These are phyloP conservation scores for Entonaema liquescens DNA, from an alignment of 495 filamentous ascomycete species.

Conservation along the genomic window DNA sequence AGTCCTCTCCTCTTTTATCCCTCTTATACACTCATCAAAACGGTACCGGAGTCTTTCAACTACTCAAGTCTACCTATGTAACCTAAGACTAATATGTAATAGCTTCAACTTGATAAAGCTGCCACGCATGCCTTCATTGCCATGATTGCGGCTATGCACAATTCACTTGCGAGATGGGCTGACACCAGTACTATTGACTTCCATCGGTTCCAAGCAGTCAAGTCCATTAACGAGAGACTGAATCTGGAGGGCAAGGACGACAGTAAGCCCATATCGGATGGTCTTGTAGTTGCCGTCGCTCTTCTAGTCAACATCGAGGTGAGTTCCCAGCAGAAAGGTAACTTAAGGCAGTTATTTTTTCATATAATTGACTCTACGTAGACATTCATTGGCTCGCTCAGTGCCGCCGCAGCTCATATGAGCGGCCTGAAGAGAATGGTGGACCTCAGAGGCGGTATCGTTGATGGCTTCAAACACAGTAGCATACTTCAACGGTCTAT, in stretches of 20 bases:
- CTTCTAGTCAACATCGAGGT: slow-evolving; percentile 46
- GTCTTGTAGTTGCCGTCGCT: slow-evolving; percentile 44
- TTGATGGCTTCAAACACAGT: slow-evolving; percentile 44
- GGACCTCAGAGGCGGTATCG: slow-evolving; percentile 42
- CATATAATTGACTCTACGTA: slow-evolving; percentile 11
- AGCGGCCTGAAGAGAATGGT: slow-evolving; percentile 45
- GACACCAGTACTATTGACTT: slow-evolving; percentile 47
- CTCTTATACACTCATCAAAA: too few species aligned
- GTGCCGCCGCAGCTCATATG: slow-evolving; percentile 44
- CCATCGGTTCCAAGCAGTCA: slow-evolving; percentile 45
- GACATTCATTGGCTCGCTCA: slow-evolving; percentile 43
- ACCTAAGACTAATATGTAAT: slow-evolving; percentile 1
- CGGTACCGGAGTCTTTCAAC: too few species aligned
- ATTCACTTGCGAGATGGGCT: slow-evolving; percentile 43
- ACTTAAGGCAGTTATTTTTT: not conserved
- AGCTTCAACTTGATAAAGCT: slow-evolving; percentile 46
- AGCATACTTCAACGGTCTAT: slow-evolving; percentile 44
- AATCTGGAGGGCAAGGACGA: slow-evolving; percentile 44
- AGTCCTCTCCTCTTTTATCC: too few species aligned
- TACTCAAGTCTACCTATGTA: too few species aligned
- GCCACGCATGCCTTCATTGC: slow-evolving; percentile 47
- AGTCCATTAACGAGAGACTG: slow-evolving; percentile 45
- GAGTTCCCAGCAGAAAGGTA: not conserved
- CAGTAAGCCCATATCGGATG: slow-evolving; percentile 43
- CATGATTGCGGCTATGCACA: slow-evolving; percentile 46